A percentile compares a stretch with the other conserved stretches of the same genome.
phyloP scores from a whole-genome alignment of 371 early-diverging fungal genomes.

The Mucor racemosus region DNA sequence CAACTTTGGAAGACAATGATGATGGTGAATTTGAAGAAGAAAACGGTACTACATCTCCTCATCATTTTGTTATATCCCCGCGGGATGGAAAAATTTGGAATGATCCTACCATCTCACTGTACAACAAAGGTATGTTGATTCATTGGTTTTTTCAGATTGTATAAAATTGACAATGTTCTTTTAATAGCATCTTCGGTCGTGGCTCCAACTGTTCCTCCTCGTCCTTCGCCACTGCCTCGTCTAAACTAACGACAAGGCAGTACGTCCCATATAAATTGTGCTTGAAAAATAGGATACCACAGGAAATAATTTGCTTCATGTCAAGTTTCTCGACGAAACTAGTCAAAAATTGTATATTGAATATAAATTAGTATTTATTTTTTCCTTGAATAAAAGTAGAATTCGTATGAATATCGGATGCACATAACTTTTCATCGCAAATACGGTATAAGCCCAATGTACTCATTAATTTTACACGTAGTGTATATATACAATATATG shows the following conservation, averaged over 20 bases:
- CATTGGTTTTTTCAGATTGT: not conserved
- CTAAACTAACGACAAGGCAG: not conserved
- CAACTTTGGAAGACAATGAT: constrained; percentile 23
- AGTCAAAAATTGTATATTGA: too few relatives aligned
- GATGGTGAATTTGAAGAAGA: constrained; percentile 11
- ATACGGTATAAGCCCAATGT: too few relatives aligned
- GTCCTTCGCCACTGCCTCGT: constrained; percentile 12
- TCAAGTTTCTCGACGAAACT: too few relatives aligned
- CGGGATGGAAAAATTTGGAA: constrained; percentile 14
- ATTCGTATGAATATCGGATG: too few relatives aligned
- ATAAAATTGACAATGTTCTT: not conserved
- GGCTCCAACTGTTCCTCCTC: constrained; percentile 24
- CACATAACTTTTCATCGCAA: too few relatives aligned
- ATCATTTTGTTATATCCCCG: constrained; percentile 6
- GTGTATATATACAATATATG: too few relatives aligned
- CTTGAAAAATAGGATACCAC: too few relatives aligned
- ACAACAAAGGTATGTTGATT: constrained; percentile 10
- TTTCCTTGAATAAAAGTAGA: too few relatives aligned
- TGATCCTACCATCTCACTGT: constrained; percentile 3
- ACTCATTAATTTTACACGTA: too few relatives aligned
- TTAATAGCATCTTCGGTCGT: not conserved
- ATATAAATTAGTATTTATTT: too few relatives aligned
- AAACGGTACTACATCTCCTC: constrained; percentile 1
- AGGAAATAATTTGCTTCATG: too few relatives aligned
- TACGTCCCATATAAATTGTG: too few relatives aligned